These are phyloP conservation scores for Tuber umbilicatum DNA, from an alignment of 495 filamentous ascomycete genomes.

Conservation along the genomic window DNA sequence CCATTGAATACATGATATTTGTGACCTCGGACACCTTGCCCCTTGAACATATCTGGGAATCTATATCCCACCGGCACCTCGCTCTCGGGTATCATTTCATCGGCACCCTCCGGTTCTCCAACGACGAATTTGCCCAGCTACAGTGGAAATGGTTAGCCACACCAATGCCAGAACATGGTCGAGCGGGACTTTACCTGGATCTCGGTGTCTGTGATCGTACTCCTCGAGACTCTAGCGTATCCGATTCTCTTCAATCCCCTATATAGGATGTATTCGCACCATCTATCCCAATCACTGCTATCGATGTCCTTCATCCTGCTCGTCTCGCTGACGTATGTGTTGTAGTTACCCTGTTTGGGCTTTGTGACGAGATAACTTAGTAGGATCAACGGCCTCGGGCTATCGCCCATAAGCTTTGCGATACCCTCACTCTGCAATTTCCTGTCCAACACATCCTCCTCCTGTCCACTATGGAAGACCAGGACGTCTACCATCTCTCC, in stretches of 20 bases:
- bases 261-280: constrained; percentile 99
- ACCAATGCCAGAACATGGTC: neutral
- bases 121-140: constrained; percentile 90
- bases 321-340: constrained; percentile 79
- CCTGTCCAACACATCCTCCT: constrained; percentile 93
- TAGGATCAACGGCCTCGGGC: constrained; percentile 72
- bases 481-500: constrained; percentile 85
- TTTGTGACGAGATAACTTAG: constrained; percentile 89
- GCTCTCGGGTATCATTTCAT: constrained; percentile 54
- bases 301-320: constrained; percentile 97
- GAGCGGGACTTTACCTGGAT: constrained; percentile 59
- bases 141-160: neutral
- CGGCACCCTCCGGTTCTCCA: constrained; percentile 56
- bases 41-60: constrained; percentile 84
- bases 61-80: constrained; percentile 65
- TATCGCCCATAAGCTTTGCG: constrained; percentile 76
- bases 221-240: constrained; percentile 81
- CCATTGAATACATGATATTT: constrained; percentile 93
- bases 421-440: constrained; percentile 83
- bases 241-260: constrained; percentile 79
- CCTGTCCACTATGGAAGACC: constrained; percentile 98
- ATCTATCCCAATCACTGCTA: constrained; percentile 86
- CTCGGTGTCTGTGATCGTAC: constrained; percentile 95
- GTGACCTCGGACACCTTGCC: constrained; percentile 81
- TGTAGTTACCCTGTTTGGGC: constrained; percentile 90